Conservation (phyloP, 306 rosid genomes). For the Clitoria ternatea region DNA sequence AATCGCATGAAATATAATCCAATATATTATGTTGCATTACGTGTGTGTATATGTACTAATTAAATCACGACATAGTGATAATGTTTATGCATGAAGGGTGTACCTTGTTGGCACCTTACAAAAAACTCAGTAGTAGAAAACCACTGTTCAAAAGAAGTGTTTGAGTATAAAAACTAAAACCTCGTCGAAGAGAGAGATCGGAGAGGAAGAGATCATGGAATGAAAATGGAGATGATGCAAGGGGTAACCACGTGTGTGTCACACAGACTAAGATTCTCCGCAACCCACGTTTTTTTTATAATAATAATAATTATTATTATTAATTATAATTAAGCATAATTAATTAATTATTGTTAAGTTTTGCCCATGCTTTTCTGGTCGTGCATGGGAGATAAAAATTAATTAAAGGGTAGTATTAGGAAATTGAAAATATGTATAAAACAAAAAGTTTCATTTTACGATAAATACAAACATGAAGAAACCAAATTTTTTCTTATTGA, state of each 20-base stretch:
- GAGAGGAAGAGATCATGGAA: not conserved
- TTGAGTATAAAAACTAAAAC: not conserved
- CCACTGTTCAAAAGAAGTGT: not conserved
- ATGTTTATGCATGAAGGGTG: not conserved
- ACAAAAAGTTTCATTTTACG: no score
- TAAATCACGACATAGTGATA: no score
- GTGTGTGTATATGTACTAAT: no score
- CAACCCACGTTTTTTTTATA: slow-evolving; percentile 27
- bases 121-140: not conserved
- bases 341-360: no score
- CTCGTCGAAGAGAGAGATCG: not conserved
- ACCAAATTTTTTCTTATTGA: no score
- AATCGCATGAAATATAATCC: not conserved
- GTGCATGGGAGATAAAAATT: not conserved
- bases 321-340: not conserved
- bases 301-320: not conserved
- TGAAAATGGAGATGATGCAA: not conserved
- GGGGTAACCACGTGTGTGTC: slow-evolving; percentile 33
- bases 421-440: no score
- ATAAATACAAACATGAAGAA: no score
- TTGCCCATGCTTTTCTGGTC: no score
- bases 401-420: no score
- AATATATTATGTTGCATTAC: no score
- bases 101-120: slow-evolving; percentile 42
- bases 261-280: slow-evolving; percentile 28